A percentile compares a stretch with the other conserved stretches of the same genome.
These are phyloP conservation scores for Rostrohypoxylon terebratum DNA, from an alignment of 495 filamentous ascomycete species.

Conservation along the genomic window DNA sequence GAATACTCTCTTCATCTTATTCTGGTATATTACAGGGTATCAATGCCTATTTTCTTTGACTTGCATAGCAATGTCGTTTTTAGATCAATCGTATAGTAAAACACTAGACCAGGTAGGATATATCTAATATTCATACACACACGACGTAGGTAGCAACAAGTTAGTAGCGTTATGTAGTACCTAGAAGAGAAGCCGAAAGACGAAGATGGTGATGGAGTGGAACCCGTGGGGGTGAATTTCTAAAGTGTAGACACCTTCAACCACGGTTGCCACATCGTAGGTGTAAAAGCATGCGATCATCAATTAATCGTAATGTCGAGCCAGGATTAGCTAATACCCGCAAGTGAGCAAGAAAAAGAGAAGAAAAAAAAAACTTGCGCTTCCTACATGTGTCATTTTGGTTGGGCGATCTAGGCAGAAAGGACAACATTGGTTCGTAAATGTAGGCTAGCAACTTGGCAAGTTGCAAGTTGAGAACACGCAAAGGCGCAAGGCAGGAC, in stretches of 20 bases:
- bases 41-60: conserved; percentile 40
- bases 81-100: conserved; percentile 32
- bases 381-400: conserved; percentile 21
- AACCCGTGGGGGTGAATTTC: conserved; percentile 40
- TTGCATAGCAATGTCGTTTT: conserved; percentile 39
- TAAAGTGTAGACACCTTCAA: conserved; percentile 26
- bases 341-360: conserved; percentile 2
- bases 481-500: conserved; percentile 22
- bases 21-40: conserved; percentile 39
- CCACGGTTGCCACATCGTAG: conserved; percentile 44
- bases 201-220: conserved; percentile 41
- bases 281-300: conserved; percentile 36
- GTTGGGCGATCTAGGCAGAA: conserved; percentile 29
- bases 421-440: conserved; percentile 2
- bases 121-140: conserved; percentile 32
- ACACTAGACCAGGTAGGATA: conserved; percentile 20
- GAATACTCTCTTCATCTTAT: conserved; percentile 35
- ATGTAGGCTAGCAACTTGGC: conserved; percentile 35
- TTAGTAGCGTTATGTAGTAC: neutral
- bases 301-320: conserved; percentile 40
- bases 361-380: conserved; percentile 12
- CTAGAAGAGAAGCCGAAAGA: conserved; percentile 34
- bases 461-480: conserved; percentile 21
- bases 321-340: conserved; percentile 36
- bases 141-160: conserved; percentile 30